Evolutionary conservation across 352 stramenopile genomes (phyloP), one percentile per base, ranked within the genome.

Genomic region (Phytopythium litorale): DNA sequence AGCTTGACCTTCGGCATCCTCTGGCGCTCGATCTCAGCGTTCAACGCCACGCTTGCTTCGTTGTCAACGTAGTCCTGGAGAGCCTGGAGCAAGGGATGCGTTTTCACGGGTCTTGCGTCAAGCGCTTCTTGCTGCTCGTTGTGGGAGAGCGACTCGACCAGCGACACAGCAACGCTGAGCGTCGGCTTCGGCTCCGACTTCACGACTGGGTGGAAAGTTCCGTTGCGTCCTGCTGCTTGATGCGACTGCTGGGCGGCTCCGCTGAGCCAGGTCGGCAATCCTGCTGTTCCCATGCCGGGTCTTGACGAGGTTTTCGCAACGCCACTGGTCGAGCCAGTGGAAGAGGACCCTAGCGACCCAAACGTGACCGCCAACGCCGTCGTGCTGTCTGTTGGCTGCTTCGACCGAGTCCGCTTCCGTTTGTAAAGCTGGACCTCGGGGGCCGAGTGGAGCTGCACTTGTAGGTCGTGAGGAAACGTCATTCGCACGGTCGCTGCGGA

Each of bases 101-200:
- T 79, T 68, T 88, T 90, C 7, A 88, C 60, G 0, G 80, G 80
- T n/a, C 79, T 76, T 4, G 62, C 66, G 50, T 89, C 80, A 6
- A 91, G 62, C 33, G 66, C 80, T 51, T 91, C 82, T 45, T 88
- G 82, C 55, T 91, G 75, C 51, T 91, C 78, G 52, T 81, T 76
- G 58, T 89, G 75, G 52, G 82, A 89, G 33, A 91, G 69, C 6
- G 82, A 91, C 23, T 84, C 79, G 4, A 89, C 82, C 4, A 91
- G 65, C 9, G 82, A 91, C 16, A 89, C 79, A 5, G 78, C 82
- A 16, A 91, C 75, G 63, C 78, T 89, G 5, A 84, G 61, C 6
- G 75, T 70, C 19, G 76, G 78, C 21, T 82, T 87, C 1, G 43
- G 28, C 19, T 84, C 75, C 21, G 49, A 59, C 30, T 73, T 75